Evolutionary conservation across 2,329 filamentous ascomycete genomes (phyloP), one percentile per base, ranked within the genome.

Genomic region (Nigrospora sphaerica): DNA sequence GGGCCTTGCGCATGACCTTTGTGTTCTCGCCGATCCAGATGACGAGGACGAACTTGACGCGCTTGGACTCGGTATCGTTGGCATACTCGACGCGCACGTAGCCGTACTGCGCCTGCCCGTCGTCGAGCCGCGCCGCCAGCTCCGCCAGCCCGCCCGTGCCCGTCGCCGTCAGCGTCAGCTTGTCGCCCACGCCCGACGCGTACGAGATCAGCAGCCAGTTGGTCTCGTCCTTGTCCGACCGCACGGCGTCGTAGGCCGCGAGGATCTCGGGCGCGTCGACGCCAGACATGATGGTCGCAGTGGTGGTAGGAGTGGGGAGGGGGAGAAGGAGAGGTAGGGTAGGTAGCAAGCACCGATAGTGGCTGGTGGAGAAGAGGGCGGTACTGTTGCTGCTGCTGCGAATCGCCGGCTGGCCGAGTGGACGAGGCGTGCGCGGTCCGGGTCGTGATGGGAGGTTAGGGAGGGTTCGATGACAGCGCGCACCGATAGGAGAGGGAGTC

Each of bases 121-220:
- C 72, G 61, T 81, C 80, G 12, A 86, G 69, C 51, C 70, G 65
- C 32, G 57, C 57, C n/a, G 71, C 68, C 50, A 86, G 70, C 66
- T 85, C 81, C 10, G 64, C 49, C 12, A 86, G 68, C 12, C 81
- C 81, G 44, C 83, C 83, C 3, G 63, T 72, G 46, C 83, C 83
- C 28, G 79, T 84, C 48, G 65, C 65, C 42, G 71, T 69, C 38
- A 86, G 74, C 39, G 58, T 61, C 37, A 86, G 67, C 59, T 72
- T 72, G 68, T 80, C 77, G 50, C 79, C 79, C 32, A 69, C 70
- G 19, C 74, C 66, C 3, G 69, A 65, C 12, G 75, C 72, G 66
- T 84, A 78, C 54, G 80, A 81, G 54, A 86, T 71, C 47, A 86
- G 72, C 18, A 86, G 73, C 81, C 81, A 86, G 67, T 82, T 85